Evolutionary conservation across 1,139 yeast genomes (phyloP).

Genomic region (Blastobotrys persicus): DNA sequence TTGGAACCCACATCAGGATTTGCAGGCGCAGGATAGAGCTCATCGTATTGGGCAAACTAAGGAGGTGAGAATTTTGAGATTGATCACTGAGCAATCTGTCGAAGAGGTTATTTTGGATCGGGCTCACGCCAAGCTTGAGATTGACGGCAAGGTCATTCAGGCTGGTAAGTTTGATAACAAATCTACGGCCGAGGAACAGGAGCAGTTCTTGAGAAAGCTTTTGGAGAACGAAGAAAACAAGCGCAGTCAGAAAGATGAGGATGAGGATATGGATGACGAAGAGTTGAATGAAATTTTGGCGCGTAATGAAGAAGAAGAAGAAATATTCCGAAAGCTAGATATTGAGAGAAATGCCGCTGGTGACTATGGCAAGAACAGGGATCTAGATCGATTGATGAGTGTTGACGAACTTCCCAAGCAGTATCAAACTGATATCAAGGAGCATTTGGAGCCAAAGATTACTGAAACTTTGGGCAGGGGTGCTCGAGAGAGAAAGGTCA

Average conservation of each 20-base stretch:
- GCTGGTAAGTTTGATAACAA: slow-evolving; percentile 98
- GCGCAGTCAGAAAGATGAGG: slow-evolving; percentile 51
- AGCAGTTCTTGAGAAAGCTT: slow-evolving; percentile 80
- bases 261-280: slow-evolving; percentile 54
- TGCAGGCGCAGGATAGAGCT: slow-evolving; percentile 98
- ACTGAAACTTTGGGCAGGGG: slow-evolving; percentile 47
- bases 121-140: slow-evolving; percentile 90
- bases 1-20: slow-evolving; percentile 99
- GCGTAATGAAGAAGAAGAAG: slow-evolving; percentile 71
- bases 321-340: slow-evolving; percentile 66
- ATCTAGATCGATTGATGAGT: slow-evolving; percentile 55
- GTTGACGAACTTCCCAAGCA: slow-evolving; percentile 75
- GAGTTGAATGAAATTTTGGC: slow-evolving; percentile 88
- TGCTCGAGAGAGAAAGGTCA: slow-evolving; percentile 77
- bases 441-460: slow-evolving; percentile 48
- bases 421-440: slow-evolving; percentile 68
- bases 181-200: slow-evolving; percentile 96
- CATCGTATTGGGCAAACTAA: slow-evolving; percentile 98
- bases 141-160: slow-evolving; percentile 97
- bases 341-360: slow-evolving; percentile 52
- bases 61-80: slow-evolving; percentile 88
- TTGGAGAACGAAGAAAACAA: slow-evolving; percentile 73
- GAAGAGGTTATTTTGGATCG: slow-evolving; percentile 93
- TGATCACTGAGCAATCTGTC: slow-evolving; percentile 89
- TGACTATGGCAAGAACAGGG: slow-evolving; percentile 43